These are phyloP conservation scores for Boletus speciosus DNA, from an alignment of 768 basidiomycete species.

Conservation along the genomic window DNA sequence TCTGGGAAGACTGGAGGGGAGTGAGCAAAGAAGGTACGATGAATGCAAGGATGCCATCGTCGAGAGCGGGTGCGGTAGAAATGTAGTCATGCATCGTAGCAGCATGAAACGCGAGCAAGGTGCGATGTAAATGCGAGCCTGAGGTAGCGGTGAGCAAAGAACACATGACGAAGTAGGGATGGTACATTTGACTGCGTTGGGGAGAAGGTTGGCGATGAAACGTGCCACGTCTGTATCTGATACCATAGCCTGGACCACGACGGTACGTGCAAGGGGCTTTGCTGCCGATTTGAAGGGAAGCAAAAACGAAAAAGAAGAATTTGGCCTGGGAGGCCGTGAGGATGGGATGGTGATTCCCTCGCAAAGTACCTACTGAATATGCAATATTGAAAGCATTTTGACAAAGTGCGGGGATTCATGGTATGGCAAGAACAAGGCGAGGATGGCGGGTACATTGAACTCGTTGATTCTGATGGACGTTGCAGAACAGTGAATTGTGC, in stretches of 20 bases:
- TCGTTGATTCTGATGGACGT: constrained; percentile 70
- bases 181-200: constrained; percentile 46
- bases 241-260: constrained; percentile 76
- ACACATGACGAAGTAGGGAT: not conserved
- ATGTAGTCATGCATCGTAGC: constrained; percentile 80
- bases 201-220: constrained; percentile 65
- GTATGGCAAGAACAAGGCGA: constrained; percentile 87
- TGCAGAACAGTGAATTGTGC: not conserved
- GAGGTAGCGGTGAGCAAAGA: constrained; percentile 1
- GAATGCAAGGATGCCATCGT: constrained; percentile 65
- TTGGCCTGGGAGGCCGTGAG: constrained; percentile 40
- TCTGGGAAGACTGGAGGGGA: constrained; percentile 46
- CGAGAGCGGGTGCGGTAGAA: constrained; percentile 49
- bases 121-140: constrained; percentile 54
- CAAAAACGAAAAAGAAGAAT: constrained; percentile 66
- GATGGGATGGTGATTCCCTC: not conserved
- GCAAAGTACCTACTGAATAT: constrained; percentile 53
- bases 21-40: constrained; percentile 62
- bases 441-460: constrained; percentile 78
- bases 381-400: constrained; percentile 86
- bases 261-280: constrained; percentile 65
- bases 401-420: constrained; percentile 93
- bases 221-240: constrained; percentile 68
- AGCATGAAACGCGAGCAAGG: constrained; percentile 79
- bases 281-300: constrained; percentile 73